Conservation (phyloP, 2,329 filamentous ascomycete genomes). For the Talaromyces albobiverticillius region DNA sequence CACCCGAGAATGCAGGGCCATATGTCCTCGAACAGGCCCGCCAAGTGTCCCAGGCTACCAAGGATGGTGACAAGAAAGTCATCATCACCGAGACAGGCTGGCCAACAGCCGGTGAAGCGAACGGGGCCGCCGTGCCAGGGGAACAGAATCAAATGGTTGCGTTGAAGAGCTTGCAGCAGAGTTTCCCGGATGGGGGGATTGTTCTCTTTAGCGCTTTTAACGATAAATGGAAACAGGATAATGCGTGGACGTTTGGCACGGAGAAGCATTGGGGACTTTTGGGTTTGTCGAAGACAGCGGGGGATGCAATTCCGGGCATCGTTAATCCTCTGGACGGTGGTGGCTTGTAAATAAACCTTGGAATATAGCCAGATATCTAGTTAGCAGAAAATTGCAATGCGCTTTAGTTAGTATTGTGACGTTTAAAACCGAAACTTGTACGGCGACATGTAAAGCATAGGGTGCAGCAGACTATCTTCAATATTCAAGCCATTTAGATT, state of each 20-base stretch:
- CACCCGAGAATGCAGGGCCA: constrained; percentile 60
- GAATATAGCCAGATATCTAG: no score
- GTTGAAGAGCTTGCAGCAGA: constrained; percentile 60
- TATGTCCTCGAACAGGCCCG: constrained; percentile 62
- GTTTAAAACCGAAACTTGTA: no score
- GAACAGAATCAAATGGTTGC: constrained; percentile 64
- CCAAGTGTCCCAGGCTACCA: constrained; percentile 41
- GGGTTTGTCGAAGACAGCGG: not conserved
- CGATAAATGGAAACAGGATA: constrained; percentile 72
- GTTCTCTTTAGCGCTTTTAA: constrained; percentile 79
- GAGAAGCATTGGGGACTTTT: constrained; percentile 71
- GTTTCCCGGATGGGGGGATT: constrained; percentile 52
- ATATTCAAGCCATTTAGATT: no score
- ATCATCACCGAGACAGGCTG: constrained; percentile 83
- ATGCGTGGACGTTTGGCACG: constrained; percentile 60
- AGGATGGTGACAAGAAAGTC: constrained; percentile 55
- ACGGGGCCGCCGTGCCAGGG: constrained; percentile 67
- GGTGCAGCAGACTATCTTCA: no score
- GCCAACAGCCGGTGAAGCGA: constrained; percentile 67
- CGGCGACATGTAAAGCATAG: no score
- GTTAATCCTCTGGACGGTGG: not conserved
- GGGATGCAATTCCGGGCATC: not conserved
- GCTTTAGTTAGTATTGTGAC: no score
- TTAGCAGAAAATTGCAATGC: not conserved
- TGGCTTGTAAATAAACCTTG: not conserved